Percentiles rank a stretch among this genome's conserved stretches.
phyloP scores from a whole-genome alignment of 306 rosid species.

The Pyrus bretschneideri region DNA sequence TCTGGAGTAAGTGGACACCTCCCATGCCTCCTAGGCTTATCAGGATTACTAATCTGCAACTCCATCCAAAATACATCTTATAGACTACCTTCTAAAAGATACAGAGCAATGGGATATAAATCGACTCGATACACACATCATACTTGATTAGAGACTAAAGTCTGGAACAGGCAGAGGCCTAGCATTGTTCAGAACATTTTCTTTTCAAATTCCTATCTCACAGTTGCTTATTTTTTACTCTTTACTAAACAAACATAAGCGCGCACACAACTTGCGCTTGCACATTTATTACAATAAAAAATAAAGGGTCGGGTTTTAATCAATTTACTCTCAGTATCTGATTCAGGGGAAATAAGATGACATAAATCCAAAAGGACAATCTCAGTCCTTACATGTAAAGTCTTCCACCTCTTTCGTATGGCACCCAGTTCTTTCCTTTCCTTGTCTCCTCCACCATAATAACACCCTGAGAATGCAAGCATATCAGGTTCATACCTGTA shows the following conservation, averaged over 20 bases:
- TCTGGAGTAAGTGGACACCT: conserved; percentile 97
- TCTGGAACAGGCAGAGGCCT: too few species aligned
- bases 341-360: neutral
- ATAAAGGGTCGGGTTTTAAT: neutral
- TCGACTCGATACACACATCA: neutral
- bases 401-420: conserved; percentile 96
- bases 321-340: neutral
- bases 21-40: conserved; percentile 94
- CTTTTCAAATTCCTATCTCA: neutral
- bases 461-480: conserved; percentile 99
- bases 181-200: neutral
- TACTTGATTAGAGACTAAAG: neutral
- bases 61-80: conserved; percentile 15
- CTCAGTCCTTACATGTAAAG: conserved; percentile 68
- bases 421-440: conserved; percentile 76
- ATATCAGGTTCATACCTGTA: conserved; percentile 95
- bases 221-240: neutral
- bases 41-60: conserved; percentile 81
- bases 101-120: neutral
- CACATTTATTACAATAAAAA: neutral
- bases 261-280: neutral
- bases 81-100: neutral
- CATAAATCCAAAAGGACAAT: conserved; percentile 6
- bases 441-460: conserved; percentile 97
- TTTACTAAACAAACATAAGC: neutral